phyloP scores from a whole-genome alignment of 176 grass and related monocot species.

The Paspalum vaginatum region DNA sequence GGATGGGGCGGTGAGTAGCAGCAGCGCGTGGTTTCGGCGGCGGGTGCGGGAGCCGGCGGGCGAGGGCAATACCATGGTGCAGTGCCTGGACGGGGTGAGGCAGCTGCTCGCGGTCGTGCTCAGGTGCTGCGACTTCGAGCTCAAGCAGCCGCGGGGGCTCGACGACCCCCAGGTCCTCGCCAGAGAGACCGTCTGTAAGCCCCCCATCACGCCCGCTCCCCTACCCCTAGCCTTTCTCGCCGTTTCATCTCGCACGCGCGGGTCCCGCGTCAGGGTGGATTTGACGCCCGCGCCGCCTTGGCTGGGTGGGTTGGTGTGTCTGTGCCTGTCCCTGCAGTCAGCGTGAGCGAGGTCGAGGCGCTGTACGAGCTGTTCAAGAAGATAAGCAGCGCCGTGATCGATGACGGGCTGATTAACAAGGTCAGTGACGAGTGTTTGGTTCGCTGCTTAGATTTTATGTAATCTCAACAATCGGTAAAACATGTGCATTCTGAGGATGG shows the following conservation, averaged over 20 bases:
- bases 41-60: not conserved
- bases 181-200: constrained; percentile 94
- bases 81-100: constrained; percentile 82
- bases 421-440: constrained; percentile 20
- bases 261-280: too few relatives aligned
- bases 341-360: constrained; percentile 85
- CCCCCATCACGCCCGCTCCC: not conserved
- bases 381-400: constrained; percentile 86
- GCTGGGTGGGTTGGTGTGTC: not conserved
- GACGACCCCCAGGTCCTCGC: constrained; percentile 79
- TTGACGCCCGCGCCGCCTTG: not conserved
- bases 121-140: constrained; percentile 81
- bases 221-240: not conserved
- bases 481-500: not conserved
- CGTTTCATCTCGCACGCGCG: not conserved
- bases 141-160: constrained; percentile 70
- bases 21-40: constrained; percentile 5
- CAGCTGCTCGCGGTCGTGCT: constrained; percentile 72
- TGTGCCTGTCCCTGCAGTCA: constrained; percentile 49
- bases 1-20: constrained; percentile 38
- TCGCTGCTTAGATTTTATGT: not conserved
- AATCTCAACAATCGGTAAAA: not conserved
- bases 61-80: constrained; percentile 69
- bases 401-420: constrained; percentile 89
- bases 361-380: constrained; percentile 89